Evolutionary conservation across 2,329 filamentous ascomycete genomes (phyloP).

Genomic region (Ceratocystis cacaofunesta): DNA sequence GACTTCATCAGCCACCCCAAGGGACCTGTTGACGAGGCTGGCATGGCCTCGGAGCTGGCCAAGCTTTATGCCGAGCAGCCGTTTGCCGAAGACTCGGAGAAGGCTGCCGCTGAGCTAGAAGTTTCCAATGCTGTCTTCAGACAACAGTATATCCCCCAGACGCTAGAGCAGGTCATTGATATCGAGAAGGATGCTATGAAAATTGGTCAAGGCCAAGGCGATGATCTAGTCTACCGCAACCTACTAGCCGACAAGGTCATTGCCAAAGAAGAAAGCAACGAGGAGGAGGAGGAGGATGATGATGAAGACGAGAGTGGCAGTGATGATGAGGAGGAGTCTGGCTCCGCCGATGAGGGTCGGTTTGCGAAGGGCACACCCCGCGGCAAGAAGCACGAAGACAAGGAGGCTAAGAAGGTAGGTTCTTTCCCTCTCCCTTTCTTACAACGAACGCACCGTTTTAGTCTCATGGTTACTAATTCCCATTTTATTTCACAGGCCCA

Average conservation of each 20-base stretch:
- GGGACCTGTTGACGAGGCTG: slow-evolving; percentile 45
- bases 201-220: slow-evolving; percentile 56
- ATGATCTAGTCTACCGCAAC: slow-evolving; percentile 70
- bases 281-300: slow-evolving; percentile 27
- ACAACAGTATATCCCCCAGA: slow-evolving; percentile 93
- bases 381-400: slow-evolving; percentile 78
- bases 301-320: slow-evolving; percentile 24
- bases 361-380: slow-evolving; percentile 57
- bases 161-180: slow-evolving; percentile 89
- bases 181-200: slow-evolving; percentile 78
- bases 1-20: slow-evolving; percentile 58
- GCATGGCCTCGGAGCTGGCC: slow-evolving; percentile 47
- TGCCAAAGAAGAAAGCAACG: slow-evolving; percentile 25
- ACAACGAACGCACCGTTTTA: neutral
- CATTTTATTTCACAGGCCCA: slow-evolving; percentile 35
- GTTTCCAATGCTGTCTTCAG: slow-evolving; percentile 86
- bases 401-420: slow-evolving; percentile 65
- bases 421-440: neutral
- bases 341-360: slow-evolving; percentile 35
- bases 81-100: slow-evolving; percentile 35
- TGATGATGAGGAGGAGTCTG: slow-evolving; percentile 27
- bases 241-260: slow-evolving; percentile 59
- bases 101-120: slow-evolving; percentile 43
- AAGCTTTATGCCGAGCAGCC: slow-evolving; percentile 47
- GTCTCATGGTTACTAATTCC: slow-evolving; percentile 20